Percentiles rank a stretch among this genome's conserved stretches.
These are phyloP conservation scores for Colletotrichum tropicale DNA, from an alignment of 2,329 filamentous ascomycete genomes.

Conservation along the genomic window DNA sequence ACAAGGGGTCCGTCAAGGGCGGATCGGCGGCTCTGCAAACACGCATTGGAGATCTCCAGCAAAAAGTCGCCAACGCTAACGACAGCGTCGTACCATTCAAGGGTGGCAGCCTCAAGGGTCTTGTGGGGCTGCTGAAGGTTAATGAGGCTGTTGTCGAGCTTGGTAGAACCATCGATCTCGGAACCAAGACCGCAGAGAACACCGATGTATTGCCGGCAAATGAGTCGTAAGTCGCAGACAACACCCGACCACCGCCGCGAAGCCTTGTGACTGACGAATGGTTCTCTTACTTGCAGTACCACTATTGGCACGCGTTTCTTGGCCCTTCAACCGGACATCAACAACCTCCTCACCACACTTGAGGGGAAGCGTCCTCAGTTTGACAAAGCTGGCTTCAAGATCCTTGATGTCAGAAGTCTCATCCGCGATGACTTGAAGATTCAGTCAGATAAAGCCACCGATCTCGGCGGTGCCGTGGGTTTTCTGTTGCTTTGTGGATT, in stretches of 20 bases:
- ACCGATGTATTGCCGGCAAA: background rate
- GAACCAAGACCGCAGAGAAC: background rate
- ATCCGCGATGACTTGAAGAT: slow-evolving; percentile 4
- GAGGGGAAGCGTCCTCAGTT: slow-evolving; percentile 1
- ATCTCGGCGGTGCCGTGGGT: background rate
- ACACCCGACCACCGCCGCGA: background rate
- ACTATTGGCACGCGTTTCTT: background rate
- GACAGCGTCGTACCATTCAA: slow-evolving; percentile 3
- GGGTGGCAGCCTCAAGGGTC: background rate
- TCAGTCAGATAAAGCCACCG: slow-evolving; percentile 2
- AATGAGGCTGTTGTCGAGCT: slow-evolving; percentile 6
- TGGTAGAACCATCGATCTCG: background rate
- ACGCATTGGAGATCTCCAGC: background rate
- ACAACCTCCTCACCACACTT: background rate
- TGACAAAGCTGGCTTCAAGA: slow-evolving; percentile 16
- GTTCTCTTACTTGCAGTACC: background rate
- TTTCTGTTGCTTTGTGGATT: rapidly evolving
- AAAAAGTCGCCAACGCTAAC: background rate
- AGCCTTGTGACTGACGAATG: background rate
- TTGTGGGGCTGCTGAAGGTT: slow-evolving; percentile 11
- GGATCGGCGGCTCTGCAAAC: background rate
- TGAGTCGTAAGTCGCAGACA: background rate
- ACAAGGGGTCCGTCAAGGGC: background rate
- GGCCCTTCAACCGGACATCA: slow-evolving; percentile 2
- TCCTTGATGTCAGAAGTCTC: slow-evolving; percentile 10